Base-by-base conservation (phyloP, 1,284 basidiomycete genomes). In the Crocinoboletus sp. region DNA sequence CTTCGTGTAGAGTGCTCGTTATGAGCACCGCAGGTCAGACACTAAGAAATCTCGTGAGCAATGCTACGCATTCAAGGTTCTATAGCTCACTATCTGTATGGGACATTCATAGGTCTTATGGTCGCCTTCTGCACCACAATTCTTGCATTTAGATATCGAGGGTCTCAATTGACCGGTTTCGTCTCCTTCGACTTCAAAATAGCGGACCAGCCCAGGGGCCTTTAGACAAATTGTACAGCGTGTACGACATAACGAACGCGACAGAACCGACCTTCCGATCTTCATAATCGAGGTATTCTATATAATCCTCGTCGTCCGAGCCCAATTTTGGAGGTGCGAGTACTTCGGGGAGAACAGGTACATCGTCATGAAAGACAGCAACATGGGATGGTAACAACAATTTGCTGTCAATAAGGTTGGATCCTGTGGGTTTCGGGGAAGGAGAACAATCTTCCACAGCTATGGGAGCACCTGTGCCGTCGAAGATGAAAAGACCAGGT, bases 1-100 rank as follows among this genome's bases (percentile, higher is more conserved):
- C 82, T 80, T 43, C 83, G 73, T 6, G 91, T 89, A 6, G 76
- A 70, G 61, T 96, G 93, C 51, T 94, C 88, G 58, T 95, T 82
- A 44, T 84, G 77, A 13, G 78, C 88, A 41, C 93, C 93, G 58
- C 93, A 96, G 9, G 87, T 91, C 24, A 89, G 66, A 61, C 93
- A 96, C 90, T 95, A 43, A 3, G 15, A 36, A 34, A 34, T 32
- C 32, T 29, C 11, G 39, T 48, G 43, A 49, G 38, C 12, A 17
- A 37, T 33, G 34, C 41, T 39, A 27, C 27, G 15, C 7, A 38
- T 33, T 42, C 22, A 38, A 50, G 28, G 10, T 13, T 20, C 33
- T 22, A 28, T 33, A 17, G 69, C 82, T 59, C 50, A 89, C 85
- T 55, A 89, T 84, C 47, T 77, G 61, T 23, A 84, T 70, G n/a